phyloP scores from a whole-genome alignment of 2,329 filamentous ascomycete genomes.

The Fusarium dimerum region DNA sequence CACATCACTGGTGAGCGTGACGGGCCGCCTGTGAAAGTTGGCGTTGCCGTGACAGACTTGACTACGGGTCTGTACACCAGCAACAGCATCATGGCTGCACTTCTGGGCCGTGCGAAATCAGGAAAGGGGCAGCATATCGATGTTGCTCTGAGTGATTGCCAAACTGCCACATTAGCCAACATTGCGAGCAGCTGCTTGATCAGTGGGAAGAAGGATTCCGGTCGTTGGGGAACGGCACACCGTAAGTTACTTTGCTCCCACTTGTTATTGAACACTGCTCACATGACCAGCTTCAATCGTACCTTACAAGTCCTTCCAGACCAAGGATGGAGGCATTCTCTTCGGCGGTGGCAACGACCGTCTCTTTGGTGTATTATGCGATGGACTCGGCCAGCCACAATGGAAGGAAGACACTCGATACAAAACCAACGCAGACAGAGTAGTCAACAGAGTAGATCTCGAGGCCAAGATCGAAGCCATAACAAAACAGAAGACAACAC shows the following conservation, averaged over 20 bases:
- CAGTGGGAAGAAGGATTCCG: conserved; percentile 82
- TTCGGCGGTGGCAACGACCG: conserved; percentile 73
- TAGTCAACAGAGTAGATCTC: conserved; percentile 72
- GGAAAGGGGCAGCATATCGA: conserved; percentile 91
- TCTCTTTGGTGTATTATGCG: conserved; percentile 66
- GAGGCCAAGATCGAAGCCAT: conserved; percentile 77
- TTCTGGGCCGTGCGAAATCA: conserved; percentile 73
- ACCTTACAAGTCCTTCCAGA: conserved; percentile 84
- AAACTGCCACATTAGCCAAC: conserved; percentile 92
- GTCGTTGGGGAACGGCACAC: conserved; percentile 95
- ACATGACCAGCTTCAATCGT: conserved; percentile 79
- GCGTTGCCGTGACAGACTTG: conserved; percentile 93
- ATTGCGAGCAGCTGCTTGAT: conserved; percentile 91
- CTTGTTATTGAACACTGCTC: neutral
- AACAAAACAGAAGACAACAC: conserved; percentile 75
- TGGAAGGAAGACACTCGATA: conserved; percentile 63
- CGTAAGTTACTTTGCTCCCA: conserved; percentile 53
- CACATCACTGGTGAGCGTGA: conserved; percentile 92
- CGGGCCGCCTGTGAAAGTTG: conserved; percentile 93
- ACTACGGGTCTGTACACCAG: conserved; percentile 94
- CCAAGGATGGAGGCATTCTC: conserved; percentile 69
- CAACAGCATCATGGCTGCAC: conserved; percentile 92
- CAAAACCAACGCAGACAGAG: conserved; percentile 61
- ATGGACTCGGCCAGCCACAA: conserved; percentile 57
- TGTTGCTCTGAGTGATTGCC: conserved; percentile 87